Evolutionary conservation across 225 moss, liverwort and hornwort species (phyloP).

Genomic region (Thuidium tamariscinum): DNA sequence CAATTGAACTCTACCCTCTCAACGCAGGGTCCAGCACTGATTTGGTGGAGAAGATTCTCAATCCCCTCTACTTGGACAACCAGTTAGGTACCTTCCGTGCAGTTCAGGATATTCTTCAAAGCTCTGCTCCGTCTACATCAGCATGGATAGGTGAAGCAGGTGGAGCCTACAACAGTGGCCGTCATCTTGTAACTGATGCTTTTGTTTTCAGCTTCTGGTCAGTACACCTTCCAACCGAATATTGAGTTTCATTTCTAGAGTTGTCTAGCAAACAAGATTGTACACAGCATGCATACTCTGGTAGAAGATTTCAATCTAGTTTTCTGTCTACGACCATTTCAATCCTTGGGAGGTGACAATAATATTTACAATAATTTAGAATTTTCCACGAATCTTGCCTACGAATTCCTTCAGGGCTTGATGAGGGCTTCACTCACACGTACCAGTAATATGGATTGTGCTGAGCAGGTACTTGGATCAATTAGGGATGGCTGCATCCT

Average conservation of each 20-base stretch:
- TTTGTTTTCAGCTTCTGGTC: conserved; percentile 90
- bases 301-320: neutral
- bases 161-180: conserved; percentile 88
- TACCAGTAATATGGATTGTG: neutral
- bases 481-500: conserved; percentile 74
- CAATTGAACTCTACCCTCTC: neutral
- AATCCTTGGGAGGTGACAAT: neutral
- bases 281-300: neutral
- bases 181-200: conserved; percentile 64
- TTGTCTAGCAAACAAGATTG: neutral
- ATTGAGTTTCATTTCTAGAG: neutral
- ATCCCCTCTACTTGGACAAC: conserved; percentile 25
- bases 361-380: neutral
- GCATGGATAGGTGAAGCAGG: conserved; percentile 96
- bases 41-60: conserved; percentile 51
- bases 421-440: neutral
- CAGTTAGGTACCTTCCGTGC: conserved; percentile 41
- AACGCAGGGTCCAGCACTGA: conserved; percentile 52
- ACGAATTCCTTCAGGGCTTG: neutral
- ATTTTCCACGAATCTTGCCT: neutral
- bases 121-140: conserved; percentile 30
- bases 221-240: neutral
- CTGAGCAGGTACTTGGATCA: conserved; percentile 85
- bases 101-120: conserved; percentile 42
- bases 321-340: neutral